Base-by-base conservation (phyloP, 2,329 filamentous ascomycete genomes). In the Penicillium sp. region DNA sequence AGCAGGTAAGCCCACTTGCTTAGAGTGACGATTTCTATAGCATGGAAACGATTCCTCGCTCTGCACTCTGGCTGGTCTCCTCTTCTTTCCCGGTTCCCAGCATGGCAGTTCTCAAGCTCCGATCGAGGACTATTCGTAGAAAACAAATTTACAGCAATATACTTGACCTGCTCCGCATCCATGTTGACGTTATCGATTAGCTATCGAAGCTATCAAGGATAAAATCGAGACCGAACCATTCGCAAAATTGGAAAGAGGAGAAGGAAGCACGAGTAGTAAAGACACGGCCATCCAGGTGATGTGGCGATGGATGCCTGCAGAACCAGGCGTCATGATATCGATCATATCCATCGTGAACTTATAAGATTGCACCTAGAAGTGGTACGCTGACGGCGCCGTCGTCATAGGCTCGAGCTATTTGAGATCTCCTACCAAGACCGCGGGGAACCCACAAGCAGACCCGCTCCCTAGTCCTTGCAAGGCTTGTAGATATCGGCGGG, bases 401-500 rank as follows among this genome's bases (percentile, higher is more conserved):
- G 62, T 37, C 35, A 28, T 2, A 60, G 57, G 3, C 37, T 56
- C 16, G 46, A 61, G 19, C 56, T 58, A 54, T 63, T 64, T 22
- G 54, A 64, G 11, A 28, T 65, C 35, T 60, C 58, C 45, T 60
- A 51, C 58, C 4, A 38, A 60, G 38, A 16, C 11, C 58, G 25
- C 43, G 13, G 11, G 37, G 46, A n/a, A 33, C 53, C 37, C 58
- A 51, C 26, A 37, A 11, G 5, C 43, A 28, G 59, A 62, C 43
- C 51, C 61, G 42, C 58, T 66, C 4, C 46, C 59, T 14, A 40
- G 37, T 14, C 2, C 35, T 37, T 33, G 30, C 11, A 33, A 33
- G 30, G 30, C 30, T 42, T 4, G 59, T 63, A 13, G 62, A 63
- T 49, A 58, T 66, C 16, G 60, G 40, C n/a, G 19, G 56, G 61